Base-by-base conservation (phyloP, 202 grass and related monocot species). In the Elaeis oleifera region DNA sequence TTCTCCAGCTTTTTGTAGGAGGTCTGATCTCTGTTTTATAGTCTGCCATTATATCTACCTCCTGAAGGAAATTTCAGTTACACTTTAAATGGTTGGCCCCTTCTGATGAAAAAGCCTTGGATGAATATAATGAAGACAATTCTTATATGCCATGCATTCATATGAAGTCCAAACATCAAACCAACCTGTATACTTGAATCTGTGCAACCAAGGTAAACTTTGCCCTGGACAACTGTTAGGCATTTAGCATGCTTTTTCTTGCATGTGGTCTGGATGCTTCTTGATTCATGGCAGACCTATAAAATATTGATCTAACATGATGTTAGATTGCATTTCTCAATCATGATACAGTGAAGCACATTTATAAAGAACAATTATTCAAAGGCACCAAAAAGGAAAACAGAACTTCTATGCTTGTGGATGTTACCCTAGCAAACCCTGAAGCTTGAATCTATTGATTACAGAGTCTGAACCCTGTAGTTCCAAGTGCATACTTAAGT, bases 171-270 rank as follows among this genome's bases (percentile, higher is more conserved):
- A 3, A 5, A 59, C 25, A 49, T 26, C 54, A 72, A 80, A 75
- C 67, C 32, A 63, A 97, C 92, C 92, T 91, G 92, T 74, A 97
- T 86, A 78, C 94, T 92, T 44, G 69, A 80, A 79, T 92, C 88
- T 39, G 75, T 60, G 72, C 94, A 99, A 21, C 94, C 94, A 71
- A 90, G 84, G 69, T 92, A 99, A 72, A 75, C 68, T 89, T 92
- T 99, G 5, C 88, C 88, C 49, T 89, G 82, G 60, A 62, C 69
- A 66, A 81, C 56, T 77, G 80, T 76, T 82, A 99, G 56, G 58
- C 81, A 86, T 80, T 89, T 92, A 36, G 80, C 61, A 65, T 81
- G 82, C 51, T 99, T 99, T 61, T 77, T 84, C 81, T 90, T 92
- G 73, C 84, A 99, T 59, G 92, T 81, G 64, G 69, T 73, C 54